Percentiles rank a stretch among this genome's conserved stretches.
Evolutionary conservation across 257 asterid genomes (phyloP).

Genomic region (Ehretia macrophylla): DNA sequence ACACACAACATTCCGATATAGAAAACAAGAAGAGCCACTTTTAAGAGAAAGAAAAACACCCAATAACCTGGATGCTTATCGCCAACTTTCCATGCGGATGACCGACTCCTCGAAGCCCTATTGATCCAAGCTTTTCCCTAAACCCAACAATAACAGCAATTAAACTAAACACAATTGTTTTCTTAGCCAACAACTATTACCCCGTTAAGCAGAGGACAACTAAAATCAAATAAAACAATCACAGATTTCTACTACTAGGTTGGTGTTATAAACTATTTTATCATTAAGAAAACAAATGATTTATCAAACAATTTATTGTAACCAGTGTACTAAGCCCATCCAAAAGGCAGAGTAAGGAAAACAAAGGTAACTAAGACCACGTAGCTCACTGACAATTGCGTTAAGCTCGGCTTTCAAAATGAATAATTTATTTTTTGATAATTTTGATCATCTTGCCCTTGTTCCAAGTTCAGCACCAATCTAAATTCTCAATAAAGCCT

Average conservation of each 20-base stretch:
- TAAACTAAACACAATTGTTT: neutral
- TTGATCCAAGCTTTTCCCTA: slow-evolving; percentile 83
- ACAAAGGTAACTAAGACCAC: neutral
- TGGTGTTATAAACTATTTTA: too few relatives aligned
- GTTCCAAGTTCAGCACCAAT: neutral
- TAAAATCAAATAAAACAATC: too few relatives aligned
- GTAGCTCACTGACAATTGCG: too few relatives aligned
- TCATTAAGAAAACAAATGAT: neutral
- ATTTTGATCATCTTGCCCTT: neutral
- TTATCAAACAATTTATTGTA: too few relatives aligned
- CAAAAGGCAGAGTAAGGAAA: neutral
- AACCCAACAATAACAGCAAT: slow-evolving; percentile 17
- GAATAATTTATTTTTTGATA: neutral
- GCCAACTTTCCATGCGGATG: slow-evolving; percentile 76
- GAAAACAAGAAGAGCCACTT: slow-evolving; percentile 4
- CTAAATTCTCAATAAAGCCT: neutral
- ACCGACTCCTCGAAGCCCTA: slow-evolving; percentile 65
- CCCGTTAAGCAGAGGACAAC: too few relatives aligned
- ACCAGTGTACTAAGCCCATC: neutral
- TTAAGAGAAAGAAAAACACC: neutral
- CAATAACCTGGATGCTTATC: slow-evolving; percentile 88
- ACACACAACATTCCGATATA: slow-evolving; percentile 2
- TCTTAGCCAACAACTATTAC: neutral
- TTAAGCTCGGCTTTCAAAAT: too few relatives aligned
- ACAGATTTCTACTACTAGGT: too few relatives aligned